These are phyloP conservation scores for Dichomitus squalens DNA, from an alignment of 1,284 basidiomycete genomes.

Conservation along the genomic window DNA sequence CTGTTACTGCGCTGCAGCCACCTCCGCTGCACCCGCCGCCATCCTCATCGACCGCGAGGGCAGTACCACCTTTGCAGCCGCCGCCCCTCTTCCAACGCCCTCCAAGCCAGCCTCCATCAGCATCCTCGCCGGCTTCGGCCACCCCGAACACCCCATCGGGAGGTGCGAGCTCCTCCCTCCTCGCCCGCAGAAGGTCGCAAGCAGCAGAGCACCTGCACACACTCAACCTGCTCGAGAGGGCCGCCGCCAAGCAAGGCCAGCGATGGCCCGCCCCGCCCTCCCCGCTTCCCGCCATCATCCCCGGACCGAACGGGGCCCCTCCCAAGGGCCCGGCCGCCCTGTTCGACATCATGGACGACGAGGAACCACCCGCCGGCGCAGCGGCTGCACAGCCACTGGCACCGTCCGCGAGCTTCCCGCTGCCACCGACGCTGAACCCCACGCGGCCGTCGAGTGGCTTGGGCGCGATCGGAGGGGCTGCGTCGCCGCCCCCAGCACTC, in stretches of 20 bases:
- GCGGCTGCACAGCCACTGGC: background rate
- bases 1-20: background rate
- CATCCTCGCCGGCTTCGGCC: conserved; percentile 1
- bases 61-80: conserved; percentile 1
- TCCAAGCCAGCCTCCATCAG: conserved; percentile 2
- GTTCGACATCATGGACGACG: conserved; percentile 30
- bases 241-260: conserved; percentile 49
- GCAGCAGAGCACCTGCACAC: conserved; percentile 53
- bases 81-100: background rate
- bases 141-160: conserved; percentile 4
- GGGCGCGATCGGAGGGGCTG: conserved; percentile 3
- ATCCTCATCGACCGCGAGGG: background rate
- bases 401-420: conserved; percentile 19
- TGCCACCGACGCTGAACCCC: conserved; percentile 16
- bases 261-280: conserved; percentile 68
- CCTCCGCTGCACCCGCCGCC: conserved; percentile 10
- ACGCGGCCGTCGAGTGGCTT: conserved; percentile 12
- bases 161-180: conserved; percentile 13
- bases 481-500: conserved; percentile 1
- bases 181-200: conserved; percentile 16
- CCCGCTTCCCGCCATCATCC: conserved; percentile 49
- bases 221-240: conserved; percentile 54
- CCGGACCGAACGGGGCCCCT: conserved; percentile 26
- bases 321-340: background rate
- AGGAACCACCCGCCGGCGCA: conserved; percentile 16